A percentile compares a stretch with the other conserved stretches of the same genome.
These are phyloP conservation scores for Tanozyma kutaoensis DNA, from an alignment of 805 yeast genomes.

Conservation along the genomic window DNA sequence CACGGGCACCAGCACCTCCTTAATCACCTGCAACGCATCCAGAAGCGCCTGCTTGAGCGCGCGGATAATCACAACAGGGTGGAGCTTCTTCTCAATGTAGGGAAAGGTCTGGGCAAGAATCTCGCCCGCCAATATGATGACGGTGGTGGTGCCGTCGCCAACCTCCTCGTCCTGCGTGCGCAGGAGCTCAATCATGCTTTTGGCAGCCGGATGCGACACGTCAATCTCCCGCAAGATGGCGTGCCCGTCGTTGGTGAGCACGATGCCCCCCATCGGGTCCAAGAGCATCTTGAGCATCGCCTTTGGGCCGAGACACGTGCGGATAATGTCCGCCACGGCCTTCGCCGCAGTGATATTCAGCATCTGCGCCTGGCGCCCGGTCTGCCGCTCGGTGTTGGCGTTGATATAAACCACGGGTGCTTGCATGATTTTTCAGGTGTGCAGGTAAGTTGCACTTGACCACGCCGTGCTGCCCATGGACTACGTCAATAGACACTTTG, in stretches of 20 bases:
- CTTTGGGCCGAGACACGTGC: conserved; percentile 97
- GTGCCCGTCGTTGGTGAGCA: conserved; percentile 95
- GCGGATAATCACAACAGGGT: conserved; percentile 91
- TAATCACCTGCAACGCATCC: conserved; percentile 84
- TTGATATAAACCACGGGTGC: conserved; percentile 39
- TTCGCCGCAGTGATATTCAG: conserved; percentile 99
- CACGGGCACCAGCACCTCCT: conserved; percentile 70
- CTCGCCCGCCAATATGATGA: conserved; percentile 93
- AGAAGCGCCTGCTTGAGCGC: conserved; percentile 83
- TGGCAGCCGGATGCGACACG: conserved; percentile 98
- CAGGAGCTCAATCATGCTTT: conserved; percentile 92
- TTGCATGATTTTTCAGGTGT: conserved; percentile 16
- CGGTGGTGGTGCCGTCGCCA: conserved; percentile 98
- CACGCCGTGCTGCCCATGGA: too few species aligned
- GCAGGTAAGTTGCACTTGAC: too few species aligned
- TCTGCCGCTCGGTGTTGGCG: conserved; percentile 84
- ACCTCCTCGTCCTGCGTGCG: conserved; percentile 98
- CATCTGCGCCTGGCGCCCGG: conserved; percentile 94
- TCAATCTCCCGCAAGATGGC: conserved; percentile 96
- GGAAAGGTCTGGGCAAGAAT: conserved; percentile 92
- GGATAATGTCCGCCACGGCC: conserved; percentile 93
- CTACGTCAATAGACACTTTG: conserved; percentile 20
- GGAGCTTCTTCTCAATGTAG: conserved; percentile 86
- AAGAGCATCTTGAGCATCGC: conserved; percentile 97
- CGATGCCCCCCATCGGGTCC: conserved; percentile 96